Percentiles rank a stretch among this genome's conserved stretches.
Conservation (phyloP, 352 stramenopile genomes). For the Phytophthora nicotianae region DNA sequence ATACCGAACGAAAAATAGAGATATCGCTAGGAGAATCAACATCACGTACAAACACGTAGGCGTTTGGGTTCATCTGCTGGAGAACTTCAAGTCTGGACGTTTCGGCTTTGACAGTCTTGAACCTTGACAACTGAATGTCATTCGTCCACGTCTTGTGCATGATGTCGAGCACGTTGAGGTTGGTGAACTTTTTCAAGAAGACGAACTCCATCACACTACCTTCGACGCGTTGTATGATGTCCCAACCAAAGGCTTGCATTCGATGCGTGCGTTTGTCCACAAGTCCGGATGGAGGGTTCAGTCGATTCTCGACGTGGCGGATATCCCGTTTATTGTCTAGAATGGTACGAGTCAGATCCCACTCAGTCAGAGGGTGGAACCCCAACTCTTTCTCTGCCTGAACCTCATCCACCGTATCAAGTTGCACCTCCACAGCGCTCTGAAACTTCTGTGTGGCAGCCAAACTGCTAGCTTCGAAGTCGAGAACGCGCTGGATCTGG, state of each 20-base stretch:
- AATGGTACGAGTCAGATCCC: conserved; percentile 34
- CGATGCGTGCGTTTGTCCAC: conserved; percentile 7
- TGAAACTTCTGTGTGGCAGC: neutral
- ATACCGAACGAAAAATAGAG: conserved; percentile 39
- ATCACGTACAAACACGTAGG: conserved; percentile 39
- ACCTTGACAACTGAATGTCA: conserved; percentile 14
- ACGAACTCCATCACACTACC: conserved; percentile 41
- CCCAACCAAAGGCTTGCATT: conserved; percentile 39
- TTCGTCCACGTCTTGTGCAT: conserved; percentile 44
- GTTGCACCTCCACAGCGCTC: neutral
- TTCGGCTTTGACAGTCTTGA: conserved; percentile 41
- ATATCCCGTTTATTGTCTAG: conserved; percentile 30
- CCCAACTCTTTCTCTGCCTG: conserved; percentile 34
- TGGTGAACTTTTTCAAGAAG: conserved; percentile 39
- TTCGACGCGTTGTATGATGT: conserved; percentile 21
- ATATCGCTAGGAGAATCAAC: conserved; percentile 32
- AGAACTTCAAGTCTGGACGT: conserved; percentile 36
- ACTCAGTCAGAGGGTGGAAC: conserved; percentile 32
- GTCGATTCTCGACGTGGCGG: conserved; percentile 23
- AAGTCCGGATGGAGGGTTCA: conserved; percentile 7
- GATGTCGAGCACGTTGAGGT: conserved; percentile 32
- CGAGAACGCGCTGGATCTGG: conserved; percentile 22
- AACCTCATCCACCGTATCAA: conserved; percentile 16
- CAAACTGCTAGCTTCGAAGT: conserved; percentile 24
- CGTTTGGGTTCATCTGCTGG: conserved; percentile 32